phyloP scores from a whole-genome alignment of 495 filamentous ascomycete genomes.

The Hypoxylon lienhwacheense region DNA sequence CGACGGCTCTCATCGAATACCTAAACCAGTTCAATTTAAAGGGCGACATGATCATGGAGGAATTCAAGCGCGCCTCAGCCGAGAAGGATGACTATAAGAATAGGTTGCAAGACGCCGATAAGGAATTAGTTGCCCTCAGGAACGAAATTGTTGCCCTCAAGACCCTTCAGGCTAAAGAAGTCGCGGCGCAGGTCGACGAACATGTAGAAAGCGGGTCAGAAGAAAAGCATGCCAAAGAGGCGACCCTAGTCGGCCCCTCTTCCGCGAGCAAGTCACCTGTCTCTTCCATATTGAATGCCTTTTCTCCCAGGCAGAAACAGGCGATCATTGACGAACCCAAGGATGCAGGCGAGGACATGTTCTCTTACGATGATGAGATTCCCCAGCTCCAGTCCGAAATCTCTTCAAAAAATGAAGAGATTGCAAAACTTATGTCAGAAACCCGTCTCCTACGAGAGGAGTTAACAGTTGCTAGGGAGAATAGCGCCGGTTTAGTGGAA shows the following conservation, averaged over 20 bases:
- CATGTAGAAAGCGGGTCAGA: not conserved
- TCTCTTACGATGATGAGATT: conserved; percentile 78
- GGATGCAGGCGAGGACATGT: conserved; percentile 73
- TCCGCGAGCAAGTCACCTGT: conserved; percentile 44
- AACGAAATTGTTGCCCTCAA: conserved; percentile 42
- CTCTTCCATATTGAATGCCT: conserved; percentile 45
- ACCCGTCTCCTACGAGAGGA: conserved; percentile 44
- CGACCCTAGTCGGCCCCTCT: conserved; percentile 19
- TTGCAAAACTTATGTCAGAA: conserved; percentile 43
- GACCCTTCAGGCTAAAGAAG: conserved; percentile 27
- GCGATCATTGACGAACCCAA: conserved; percentile 41
- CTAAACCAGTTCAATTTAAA: conserved; percentile 86
- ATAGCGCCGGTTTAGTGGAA: conserved; percentile 64
- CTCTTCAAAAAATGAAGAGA: conserved; percentile 49
- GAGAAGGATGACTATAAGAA: conserved; percentile 81
- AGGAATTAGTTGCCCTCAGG: conserved; percentile 59
- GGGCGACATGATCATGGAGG: conserved; percentile 86
- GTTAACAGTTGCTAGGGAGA: conserved; percentile 59
- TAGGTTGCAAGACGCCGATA: conserved; percentile 70
- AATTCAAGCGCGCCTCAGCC: conserved; percentile 81
- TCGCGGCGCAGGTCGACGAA: conserved; percentile 7
- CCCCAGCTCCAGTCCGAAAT: conserved; percentile 65
- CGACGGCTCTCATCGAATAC: conserved; percentile 85
- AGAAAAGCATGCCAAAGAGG: conserved; percentile 17
- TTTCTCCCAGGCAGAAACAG: conserved; percentile 52